phyloP scores from a whole-genome alignment of 768 basidiomycete species.

The Pulveroboletus ravenelii region DNA sequence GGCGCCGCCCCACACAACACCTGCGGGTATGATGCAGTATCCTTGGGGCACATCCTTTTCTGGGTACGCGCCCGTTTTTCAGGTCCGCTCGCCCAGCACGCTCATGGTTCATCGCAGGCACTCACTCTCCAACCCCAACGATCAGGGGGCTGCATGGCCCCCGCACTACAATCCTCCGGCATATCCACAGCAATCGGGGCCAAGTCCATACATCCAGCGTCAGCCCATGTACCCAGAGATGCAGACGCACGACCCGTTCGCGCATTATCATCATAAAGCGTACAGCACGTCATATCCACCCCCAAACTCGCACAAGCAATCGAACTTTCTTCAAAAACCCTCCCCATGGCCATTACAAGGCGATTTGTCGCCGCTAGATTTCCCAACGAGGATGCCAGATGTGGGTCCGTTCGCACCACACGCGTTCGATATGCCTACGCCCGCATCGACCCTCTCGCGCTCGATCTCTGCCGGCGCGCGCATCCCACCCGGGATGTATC shows the following conservation, averaged over 20 bases:
- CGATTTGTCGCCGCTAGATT: conserved; percentile 20
- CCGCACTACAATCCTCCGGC: neutral
- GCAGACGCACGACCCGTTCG: conserved; percentile 9
- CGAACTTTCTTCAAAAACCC: conserved; percentile 1
- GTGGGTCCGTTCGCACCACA: conserved; percentile 12
- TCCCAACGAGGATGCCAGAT: conserved; percentile 17
- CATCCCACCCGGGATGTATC: conserved; percentile 8
- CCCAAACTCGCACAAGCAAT: neutral
- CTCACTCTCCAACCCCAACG: conserved; percentile 15
- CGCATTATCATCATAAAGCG: neutral
- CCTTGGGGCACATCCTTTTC: conserved; percentile 16
- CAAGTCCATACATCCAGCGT: conserved; percentile 30
- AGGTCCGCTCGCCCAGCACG: neutral
- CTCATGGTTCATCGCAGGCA: conserved; percentile 1
- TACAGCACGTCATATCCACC: conserved; percentile 3
- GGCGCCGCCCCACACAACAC: conserved; percentile 10
- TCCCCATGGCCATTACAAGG: conserved; percentile 15
- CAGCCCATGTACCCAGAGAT: conserved; percentile 13
- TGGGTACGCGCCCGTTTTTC: conserved; percentile 6
- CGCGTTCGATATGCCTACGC: conserved; percentile 20
- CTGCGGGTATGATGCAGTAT: conserved; percentile 2
- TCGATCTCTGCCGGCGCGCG: conserved; percentile 11
- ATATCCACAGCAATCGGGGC: conserved; percentile 18
- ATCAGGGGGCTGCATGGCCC: conserved; percentile 7
- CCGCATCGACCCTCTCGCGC: conserved; percentile 23